Evolutionary conservation across 2,329 filamentous ascomycete species (phyloP), one percentile per base, ranked within the genome.

Genomic region (Sphaerulina vaccinii): DNA sequence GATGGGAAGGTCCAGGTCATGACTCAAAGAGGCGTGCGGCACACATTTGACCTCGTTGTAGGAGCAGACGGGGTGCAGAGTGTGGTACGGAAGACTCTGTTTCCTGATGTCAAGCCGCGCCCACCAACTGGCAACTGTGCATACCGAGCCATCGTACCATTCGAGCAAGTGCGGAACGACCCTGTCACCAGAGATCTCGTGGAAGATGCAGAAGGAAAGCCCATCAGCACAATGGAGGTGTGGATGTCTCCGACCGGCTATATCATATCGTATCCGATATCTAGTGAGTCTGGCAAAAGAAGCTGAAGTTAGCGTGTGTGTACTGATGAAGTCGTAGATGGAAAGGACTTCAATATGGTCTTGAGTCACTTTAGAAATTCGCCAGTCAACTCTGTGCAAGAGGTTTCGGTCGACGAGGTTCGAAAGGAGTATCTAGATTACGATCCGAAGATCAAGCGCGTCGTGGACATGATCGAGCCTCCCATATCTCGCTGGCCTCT

Each of bases 191-290:
- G 46, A 36, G 51, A 58, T 39, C 59, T 65, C n/a, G 57, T 65
- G 8, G 61, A 65, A 48, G 58, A 64, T 38, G 35, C 52, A 18
- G 21, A 58, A 39, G 67, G 66, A 18, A 62, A 67, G 19, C 63
- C 75, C 10, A 64, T 72, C 6, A 65, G 68, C 19, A 73, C 72
- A 7, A 75, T 77, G 58, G 73, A 77, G 49, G 72, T 75, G 11
- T 78, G 75, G 75, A 66, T 76, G 65, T 62, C 70, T 16, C 52
- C 49, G 6, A 46, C 51, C 2, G 56, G 56, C 3, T 57, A 75
- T 51, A 73, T 75, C 58, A 76, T 78, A 44, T 71, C 72, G 2
- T 77, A 77, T 53, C 73, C 73, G 1, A 72, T 78, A 21, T 69
- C 67, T n/a, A n/a, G n/a, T n/a, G n/a, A n/a, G n/a, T n/a, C n/a